Conservation (phyloP, 345 rosid species). For the Camelina neglecta region DNA sequence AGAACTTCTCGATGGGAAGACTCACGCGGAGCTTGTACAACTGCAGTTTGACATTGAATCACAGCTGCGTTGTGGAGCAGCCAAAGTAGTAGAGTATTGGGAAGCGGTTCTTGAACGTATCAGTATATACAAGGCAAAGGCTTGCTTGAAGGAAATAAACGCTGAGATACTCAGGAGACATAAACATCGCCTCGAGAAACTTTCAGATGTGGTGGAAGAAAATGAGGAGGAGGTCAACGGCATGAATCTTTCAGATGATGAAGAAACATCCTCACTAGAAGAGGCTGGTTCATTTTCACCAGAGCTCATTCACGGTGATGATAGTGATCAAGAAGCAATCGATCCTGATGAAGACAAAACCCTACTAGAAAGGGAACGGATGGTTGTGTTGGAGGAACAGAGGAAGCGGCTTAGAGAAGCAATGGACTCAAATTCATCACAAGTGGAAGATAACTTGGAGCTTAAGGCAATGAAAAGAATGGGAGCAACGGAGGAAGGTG, state of each 20-base stretch:
- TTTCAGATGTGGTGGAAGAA: constrained; percentile 56
- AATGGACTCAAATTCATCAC: constrained; percentile 67
- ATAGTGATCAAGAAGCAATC: constrained; percentile 68
- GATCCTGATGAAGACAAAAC: constrained; percentile 94
- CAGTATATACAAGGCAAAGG: no score
- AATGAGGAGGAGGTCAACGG: constrained; percentile 52
- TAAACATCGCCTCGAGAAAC: constrained; percentile 75
- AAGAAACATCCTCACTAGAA: constrained; percentile 34
- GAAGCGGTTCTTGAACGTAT: constrained; percentile 63
- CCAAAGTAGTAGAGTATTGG: constrained; percentile 95
- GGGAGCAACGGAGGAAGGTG: constrained; percentile 95
- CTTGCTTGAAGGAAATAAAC: constrained; percentile 39
- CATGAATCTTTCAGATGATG: constrained; percentile 47
- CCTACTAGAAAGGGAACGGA: constrained; percentile 66
- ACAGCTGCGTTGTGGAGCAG: constrained; percentile 80
- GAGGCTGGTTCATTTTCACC: constrained; percentile 92
- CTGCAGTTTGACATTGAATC: constrained; percentile 67
- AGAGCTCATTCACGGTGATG: constrained; percentile 76
- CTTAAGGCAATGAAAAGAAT: constrained; percentile 85
- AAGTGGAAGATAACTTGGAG: constrained; percentile 80
- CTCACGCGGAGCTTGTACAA: constrained; percentile 68
- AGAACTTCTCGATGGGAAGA: constrained; percentile 77
- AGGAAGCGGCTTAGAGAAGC: constrained; percentile 75
- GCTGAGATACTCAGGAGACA: constrained; percentile 81
- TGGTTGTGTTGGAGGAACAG: constrained; percentile 68